Evolutionary conservation across 2,329 filamentous ascomycete species (phyloP).

Genomic region (Diaporthe caulivora): DNA sequence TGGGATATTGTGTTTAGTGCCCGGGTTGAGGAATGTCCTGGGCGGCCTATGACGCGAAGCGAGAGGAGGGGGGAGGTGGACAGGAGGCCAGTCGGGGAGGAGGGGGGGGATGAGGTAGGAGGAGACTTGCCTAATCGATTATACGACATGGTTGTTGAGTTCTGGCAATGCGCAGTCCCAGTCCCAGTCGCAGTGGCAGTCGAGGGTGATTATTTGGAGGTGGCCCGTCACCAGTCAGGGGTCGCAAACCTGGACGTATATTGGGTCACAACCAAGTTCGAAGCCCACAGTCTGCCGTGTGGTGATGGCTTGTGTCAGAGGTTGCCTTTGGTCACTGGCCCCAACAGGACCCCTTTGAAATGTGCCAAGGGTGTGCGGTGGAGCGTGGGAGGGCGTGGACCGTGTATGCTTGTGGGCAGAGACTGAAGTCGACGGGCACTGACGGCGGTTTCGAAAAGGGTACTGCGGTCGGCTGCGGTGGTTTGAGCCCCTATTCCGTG

Average conservation of each 20-base stretch:
- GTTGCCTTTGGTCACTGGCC: slow-evolving; percentile 2
- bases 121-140: slow-evolving; percentile 76
- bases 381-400: not conserved
- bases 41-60: slow-evolving; percentile 26
- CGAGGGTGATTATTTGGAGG: slow-evolving; percentile 9
- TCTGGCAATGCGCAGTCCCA: slow-evolving; percentile 27
- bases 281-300: slow-evolving; percentile 28
- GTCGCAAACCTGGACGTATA: slow-evolving; percentile 32
- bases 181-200: too few species aligned
- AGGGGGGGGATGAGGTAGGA: slow-evolving; percentile 30
- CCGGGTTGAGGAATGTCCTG: slow-evolving; percentile 35
- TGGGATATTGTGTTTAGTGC: slow-evolving; percentile 19
- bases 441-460: slow-evolving; percentile 36
- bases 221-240: slow-evolving; percentile 18
- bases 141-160: slow-evolving; percentile 72
- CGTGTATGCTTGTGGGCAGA: too few species aligned
- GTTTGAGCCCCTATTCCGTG: slow-evolving; percentile 39
- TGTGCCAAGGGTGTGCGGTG: slow-evolving; percentile 25
- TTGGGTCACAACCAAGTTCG: slow-evolving; percentile 24
- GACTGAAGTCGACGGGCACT: slow-evolving; percentile 22
- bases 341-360: slow-evolving; percentile 17
- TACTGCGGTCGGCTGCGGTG: slow-evolving; percentile 33
- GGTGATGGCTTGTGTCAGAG: slow-evolving; percentile 16
- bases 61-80: slow-evolving; percentile 41
- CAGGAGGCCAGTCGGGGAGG: slow-evolving; percentile 4